These are phyloP conservation scores for Gracilaria gracilis DNA, from an alignment of 23 red algal species.

Conservation along the genomic window DNA sequence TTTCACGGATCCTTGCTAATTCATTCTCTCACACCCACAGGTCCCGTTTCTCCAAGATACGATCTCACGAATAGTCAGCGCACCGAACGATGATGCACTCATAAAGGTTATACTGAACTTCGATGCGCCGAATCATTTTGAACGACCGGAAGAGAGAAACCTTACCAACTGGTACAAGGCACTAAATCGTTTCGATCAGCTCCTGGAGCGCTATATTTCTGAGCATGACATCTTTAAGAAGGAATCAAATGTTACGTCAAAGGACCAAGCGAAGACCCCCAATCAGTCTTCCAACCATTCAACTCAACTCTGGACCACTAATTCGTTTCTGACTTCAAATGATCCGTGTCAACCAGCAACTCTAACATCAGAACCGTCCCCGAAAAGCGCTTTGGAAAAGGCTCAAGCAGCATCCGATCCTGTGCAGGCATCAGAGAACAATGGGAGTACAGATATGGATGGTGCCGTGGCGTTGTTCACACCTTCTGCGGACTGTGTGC, in stretches of 20 bases:
- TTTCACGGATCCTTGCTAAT: background rate
- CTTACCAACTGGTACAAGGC: constrained; percentile 74
- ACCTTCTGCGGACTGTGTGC: constrained; percentile 29
- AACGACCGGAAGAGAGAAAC: constrained; percentile 73
- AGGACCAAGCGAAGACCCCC: constrained; percentile 6
- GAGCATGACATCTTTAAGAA: constrained; percentile 48
- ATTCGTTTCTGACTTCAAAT: background rate
- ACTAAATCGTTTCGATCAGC: constrained; percentile 74
- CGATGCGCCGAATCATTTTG: constrained; percentile 70
- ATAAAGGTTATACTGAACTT: constrained; percentile 36
- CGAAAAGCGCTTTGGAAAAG: too few species aligned
- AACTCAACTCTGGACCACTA: background rate
- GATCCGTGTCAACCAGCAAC: background rate
- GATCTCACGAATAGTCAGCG: constrained; percentile 52
- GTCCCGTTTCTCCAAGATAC: constrained; percentile 38
- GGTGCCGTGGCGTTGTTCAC: background rate
- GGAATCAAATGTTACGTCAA: constrained; percentile 6
- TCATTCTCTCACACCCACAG: background rate
- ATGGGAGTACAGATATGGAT: background rate
- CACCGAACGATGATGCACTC: constrained; percentile 41
- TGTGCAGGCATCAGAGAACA: background rate
- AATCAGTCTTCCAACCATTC: background rate
- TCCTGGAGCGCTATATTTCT: constrained; percentile 63
- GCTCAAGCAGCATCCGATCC: background rate
- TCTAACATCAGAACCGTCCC: background rate